These are phyloP conservation scores for Diplodia scrobiculata DNA, from an alignment of 2,329 filamentous ascomycete genomes.

Conservation along the genomic window DNA sequence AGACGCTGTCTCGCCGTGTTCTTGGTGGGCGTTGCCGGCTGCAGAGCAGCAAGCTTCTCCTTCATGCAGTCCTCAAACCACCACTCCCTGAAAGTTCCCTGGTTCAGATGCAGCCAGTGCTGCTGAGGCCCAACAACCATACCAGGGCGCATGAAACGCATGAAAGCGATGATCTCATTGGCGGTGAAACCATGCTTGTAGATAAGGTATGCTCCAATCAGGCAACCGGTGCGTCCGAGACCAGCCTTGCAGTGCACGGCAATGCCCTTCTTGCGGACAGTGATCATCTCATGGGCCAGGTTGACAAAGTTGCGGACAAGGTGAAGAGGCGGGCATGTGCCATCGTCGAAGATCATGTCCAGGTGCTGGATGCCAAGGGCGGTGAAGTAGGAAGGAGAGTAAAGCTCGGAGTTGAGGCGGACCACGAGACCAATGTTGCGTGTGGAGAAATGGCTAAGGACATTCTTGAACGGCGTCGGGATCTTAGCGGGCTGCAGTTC, in stretches of 20 bases:
- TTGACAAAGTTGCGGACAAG: conserved; percentile 95
- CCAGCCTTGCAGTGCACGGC: conserved; percentile 99
- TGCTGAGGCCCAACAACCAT: conserved; percentile 99
- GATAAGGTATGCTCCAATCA: conserved; percentile 96
- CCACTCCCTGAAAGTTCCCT: conserved; percentile 97
- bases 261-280: conserved; percentile 84
- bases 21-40: conserved; percentile 61
- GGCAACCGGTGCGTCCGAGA: conserved; percentile 87
- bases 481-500: conserved; percentile 72
- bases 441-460: conserved; percentile 83
- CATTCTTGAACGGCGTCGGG: conserved; percentile 90
- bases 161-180: conserved; percentile 95
- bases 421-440: conserved; percentile 92
- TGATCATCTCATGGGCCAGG: conserved; percentile 92
- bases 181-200: conserved; percentile 97
- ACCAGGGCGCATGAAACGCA: conserved; percentile 97
- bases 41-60: conserved; percentile 71
- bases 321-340: conserved; percentile 85
- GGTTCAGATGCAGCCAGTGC: conserved; percentile 98
- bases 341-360: conserved; percentile 99
- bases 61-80: conserved; percentile 80
- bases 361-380: conserved; percentile 91
- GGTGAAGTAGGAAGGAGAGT: conserved; percentile 96
- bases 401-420: conserved; percentile 90
- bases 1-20: conserved; percentile 51